Conservation (phyloP, 192 early-diverging fungal species). For the Backusella australiensis region DNA sequence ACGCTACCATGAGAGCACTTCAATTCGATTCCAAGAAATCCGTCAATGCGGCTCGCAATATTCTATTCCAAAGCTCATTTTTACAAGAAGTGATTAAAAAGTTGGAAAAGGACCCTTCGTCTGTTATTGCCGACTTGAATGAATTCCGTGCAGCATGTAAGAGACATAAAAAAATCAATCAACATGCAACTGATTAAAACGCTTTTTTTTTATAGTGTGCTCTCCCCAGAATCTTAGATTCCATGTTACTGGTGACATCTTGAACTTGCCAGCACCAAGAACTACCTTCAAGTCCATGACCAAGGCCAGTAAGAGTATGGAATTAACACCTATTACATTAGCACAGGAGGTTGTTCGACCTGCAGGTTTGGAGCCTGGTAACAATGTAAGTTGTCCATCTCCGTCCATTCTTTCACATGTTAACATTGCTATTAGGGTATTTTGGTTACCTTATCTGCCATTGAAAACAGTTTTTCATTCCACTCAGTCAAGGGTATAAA, state of each 20-base stretch:
- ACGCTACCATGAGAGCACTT: conserved; percentile 37
- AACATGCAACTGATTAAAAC: no score
- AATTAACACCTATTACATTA: conserved; percentile 17
- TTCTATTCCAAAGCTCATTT: conserved; percentile 48
- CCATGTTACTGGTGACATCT: conserved; percentile 53
- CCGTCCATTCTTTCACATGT: neutral
- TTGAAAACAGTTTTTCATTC: conserved; percentile 54
- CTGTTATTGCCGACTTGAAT: conserved; percentile 42
- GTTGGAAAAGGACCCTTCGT: conserved; percentile 42
- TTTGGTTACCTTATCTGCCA: conserved; percentile 52
- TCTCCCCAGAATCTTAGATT: conserved; percentile 48
- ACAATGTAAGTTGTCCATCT: conserved; percentile 14
- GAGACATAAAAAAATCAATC: no score
- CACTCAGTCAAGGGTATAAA: conserved; percentile 41
- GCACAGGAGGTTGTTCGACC: conserved; percentile 22
- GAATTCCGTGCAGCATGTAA: conserved; percentile 50
- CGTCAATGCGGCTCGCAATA: conserved; percentile 41
- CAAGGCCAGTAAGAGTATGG: neutral
- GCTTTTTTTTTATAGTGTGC: conserved; percentile 32
- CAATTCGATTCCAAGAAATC: conserved; percentile 44
- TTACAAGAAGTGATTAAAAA: conserved; percentile 45
- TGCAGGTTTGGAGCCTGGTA: conserved; percentile 21
- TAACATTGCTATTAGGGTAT: conserved; percentile 26
- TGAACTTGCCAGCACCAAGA: conserved; percentile 45
- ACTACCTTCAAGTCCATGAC: conserved; percentile 31